Conservation (phyloP, 192 early-diverging fungal species). For the Thoreauomyces humboldtii region DNA sequence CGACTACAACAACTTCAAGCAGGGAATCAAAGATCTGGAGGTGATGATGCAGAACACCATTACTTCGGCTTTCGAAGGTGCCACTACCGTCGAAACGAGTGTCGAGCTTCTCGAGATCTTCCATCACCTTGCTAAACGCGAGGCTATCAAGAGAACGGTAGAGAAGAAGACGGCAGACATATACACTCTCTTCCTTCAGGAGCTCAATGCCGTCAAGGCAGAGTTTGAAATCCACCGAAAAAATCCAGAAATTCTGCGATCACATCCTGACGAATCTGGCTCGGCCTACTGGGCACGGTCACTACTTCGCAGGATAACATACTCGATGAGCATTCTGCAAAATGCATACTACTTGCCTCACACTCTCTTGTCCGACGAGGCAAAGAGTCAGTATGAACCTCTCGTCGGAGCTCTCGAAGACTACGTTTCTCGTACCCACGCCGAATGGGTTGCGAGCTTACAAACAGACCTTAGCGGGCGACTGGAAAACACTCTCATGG, state of each 20-base stretch:
- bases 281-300: constrained; percentile 61
- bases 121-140: constrained; percentile 59
- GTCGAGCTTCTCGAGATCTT: constrained; percentile 66
- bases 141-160: constrained; percentile 64
- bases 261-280: constrained; percentile 59
- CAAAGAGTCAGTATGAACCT: constrained; percentile 54
- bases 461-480: constrained; percentile 33
- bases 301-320: constrained; percentile 46
- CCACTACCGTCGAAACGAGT: constrained; percentile 49
- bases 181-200: constrained; percentile 52
- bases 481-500: constrained; percentile 52
- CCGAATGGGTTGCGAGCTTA: constrained; percentile 51
- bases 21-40: constrained; percentile 66
- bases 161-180: constrained; percentile 65
- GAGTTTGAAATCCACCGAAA: constrained; percentile 62
- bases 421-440: constrained; percentile 56
- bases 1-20: constrained; percentile 67
- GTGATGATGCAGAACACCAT: constrained; percentile 69
- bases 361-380: constrained; percentile 52
- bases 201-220: constrained; percentile 57
- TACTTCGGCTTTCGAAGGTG: constrained; percentile 57
- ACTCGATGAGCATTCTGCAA: constrained; percentile 40
- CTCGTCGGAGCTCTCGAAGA: constrained; percentile 54
- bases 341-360: constrained; percentile 56
- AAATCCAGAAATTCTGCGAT: constrained; percentile 51